phyloP scores from a whole-genome alignment of 495 filamentous ascomycete species.

The Aspergillus nidulans region DNA sequence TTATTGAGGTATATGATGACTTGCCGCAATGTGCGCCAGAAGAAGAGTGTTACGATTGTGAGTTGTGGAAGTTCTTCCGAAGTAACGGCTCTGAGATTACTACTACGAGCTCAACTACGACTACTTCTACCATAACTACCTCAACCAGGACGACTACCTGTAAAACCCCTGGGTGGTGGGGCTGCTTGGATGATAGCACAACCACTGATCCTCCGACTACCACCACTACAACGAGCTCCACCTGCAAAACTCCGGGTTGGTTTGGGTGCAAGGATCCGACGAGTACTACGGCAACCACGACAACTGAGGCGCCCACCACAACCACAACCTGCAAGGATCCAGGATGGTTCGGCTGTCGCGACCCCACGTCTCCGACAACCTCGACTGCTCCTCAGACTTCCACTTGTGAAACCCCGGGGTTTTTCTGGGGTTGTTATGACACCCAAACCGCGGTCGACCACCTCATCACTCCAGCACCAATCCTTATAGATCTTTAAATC shows the following conservation, averaged over 20 bases:
- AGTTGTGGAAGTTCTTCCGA: conserved; percentile 87
- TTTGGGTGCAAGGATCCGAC: conserved; percentile 49
- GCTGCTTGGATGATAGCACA: conserved; percentile 55
- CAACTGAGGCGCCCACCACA: conserved; percentile 22
- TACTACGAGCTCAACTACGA: conserved; percentile 53
- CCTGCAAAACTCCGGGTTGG: conserved; percentile 79
- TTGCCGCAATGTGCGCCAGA: conserved; percentile 71
- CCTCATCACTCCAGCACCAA: conserved; percentile 23
- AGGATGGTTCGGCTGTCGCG: conserved; percentile 69
- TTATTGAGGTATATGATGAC: conserved; percentile 73
- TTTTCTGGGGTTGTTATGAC: conserved; percentile 56
- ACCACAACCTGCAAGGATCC: conserved; percentile 53
- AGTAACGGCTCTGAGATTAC: conserved; percentile 80
- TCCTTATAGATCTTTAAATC: neutral
- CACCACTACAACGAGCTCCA: conserved; percentile 55
- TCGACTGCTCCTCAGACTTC: conserved; percentile 30
- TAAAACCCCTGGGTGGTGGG: conserved; percentile 75
- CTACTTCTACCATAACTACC: conserved; percentile 52
- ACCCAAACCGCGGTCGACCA: conserved; percentile 29
- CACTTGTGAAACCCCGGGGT: conserved; percentile 48
- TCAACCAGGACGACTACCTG: conserved; percentile 76
- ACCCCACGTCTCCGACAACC: conserved; percentile 47
- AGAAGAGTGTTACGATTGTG: conserved; percentile 82
- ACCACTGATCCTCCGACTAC: conserved; percentile 54
- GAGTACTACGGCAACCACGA: conserved; percentile 27